phyloP scores from a whole-genome alignment of 768 basidiomycete genomes.

The Leccinellum luteum region DNA sequence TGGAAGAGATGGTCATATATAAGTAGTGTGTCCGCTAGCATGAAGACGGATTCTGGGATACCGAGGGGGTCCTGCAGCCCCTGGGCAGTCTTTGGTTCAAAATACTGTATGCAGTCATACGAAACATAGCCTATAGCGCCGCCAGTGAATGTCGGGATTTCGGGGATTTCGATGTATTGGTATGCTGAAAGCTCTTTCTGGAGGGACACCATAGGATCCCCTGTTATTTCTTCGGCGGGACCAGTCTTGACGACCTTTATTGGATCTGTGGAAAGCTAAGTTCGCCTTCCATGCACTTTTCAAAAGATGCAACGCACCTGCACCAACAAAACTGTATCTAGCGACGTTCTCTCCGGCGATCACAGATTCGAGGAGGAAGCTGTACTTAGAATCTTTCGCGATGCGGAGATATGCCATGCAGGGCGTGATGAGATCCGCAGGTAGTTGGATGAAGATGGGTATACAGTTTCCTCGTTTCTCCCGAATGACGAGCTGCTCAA shows the following conservation, averaged over 20 bases:
- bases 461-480: conserved; percentile 91
- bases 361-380: conserved; percentile 93
- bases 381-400: conserved; percentile 89
- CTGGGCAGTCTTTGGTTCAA: conserved; percentile 89
- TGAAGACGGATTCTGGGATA: conserved; percentile 96
- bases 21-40: conserved; percentile 93
- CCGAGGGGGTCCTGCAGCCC: conserved; percentile 71
- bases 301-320: conserved; percentile 55
- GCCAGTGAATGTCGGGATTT: conserved; percentile 92
- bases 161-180: conserved; percentile 87
- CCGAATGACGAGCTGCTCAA: conserved; percentile 73
- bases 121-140: conserved; percentile 97
- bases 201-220: conserved; percentile 83
- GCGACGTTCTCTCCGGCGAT: conserved; percentile 87
- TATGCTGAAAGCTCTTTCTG: conserved; percentile 86
- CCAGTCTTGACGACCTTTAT: conserved; percentile 90
- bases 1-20: conserved; percentile 98
- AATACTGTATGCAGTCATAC: conserved; percentile 95
- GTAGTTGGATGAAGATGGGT: conserved; percentile 88
- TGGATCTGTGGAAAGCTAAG: conserved; percentile 59
- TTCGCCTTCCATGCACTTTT: background rate
- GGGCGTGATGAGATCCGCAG: conserved; percentile 95
- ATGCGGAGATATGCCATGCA: conserved; percentile 95
- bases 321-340: conserved; percentile 94
- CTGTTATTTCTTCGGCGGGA: conserved; percentile 73